Conservation (phyloP, 2,329 filamentous ascomycete species). For the Apiospora kogelbergensis region DNA sequence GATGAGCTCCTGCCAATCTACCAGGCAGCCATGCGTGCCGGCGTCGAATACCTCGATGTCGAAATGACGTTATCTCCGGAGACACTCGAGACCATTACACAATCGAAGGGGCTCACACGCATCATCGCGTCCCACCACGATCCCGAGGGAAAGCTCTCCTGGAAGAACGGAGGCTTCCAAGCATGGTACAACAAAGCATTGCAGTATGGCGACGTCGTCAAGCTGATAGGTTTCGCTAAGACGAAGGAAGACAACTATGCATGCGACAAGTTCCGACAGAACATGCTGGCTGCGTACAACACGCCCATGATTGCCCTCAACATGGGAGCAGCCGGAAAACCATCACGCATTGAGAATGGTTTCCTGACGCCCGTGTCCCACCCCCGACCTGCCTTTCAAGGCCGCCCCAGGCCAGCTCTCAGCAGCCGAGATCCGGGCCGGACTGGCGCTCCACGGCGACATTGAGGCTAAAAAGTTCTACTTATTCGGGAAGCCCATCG, state of each 20-base stretch:
- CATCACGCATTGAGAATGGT: conserved; percentile 84
- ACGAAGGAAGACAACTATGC: conserved; percentile 83
- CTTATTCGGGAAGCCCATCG: conserved; percentile 84
- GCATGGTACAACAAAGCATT: conserved; percentile 86
- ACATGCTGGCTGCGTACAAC: conserved; percentile 70
- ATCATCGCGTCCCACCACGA: conserved; percentile 98
- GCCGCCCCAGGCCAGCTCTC: conserved; percentile 93
- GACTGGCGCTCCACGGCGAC: conserved; percentile 75
- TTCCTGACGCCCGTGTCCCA: conserved; percentile 97
- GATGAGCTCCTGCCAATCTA: conserved; percentile 76
- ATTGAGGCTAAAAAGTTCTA: conserved; percentile 77
- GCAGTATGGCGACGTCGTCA: conserved; percentile 90
- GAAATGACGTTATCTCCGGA: conserved; percentile 83
- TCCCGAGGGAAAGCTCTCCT: conserved; percentile 73
- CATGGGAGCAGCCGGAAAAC: conserved; percentile 85
- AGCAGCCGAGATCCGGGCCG: conserved; percentile 81
- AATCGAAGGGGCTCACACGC: conserved; percentile 67
- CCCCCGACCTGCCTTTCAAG: conserved; percentile 83
- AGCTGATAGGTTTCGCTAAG: conserved; percentile 82
- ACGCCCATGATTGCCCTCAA: conserved; percentile 93
- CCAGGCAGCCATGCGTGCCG: conserved; percentile 74
- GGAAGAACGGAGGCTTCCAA: conserved; percentile 92
- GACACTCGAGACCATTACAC: conserved; percentile 68
- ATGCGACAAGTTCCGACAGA: conserved; percentile 76
- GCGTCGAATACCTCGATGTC: conserved; percentile 89